Evolutionary conservation across 306 rosid species (phyloP).

Genomic region (Citrullus mucosospermus): DNA sequence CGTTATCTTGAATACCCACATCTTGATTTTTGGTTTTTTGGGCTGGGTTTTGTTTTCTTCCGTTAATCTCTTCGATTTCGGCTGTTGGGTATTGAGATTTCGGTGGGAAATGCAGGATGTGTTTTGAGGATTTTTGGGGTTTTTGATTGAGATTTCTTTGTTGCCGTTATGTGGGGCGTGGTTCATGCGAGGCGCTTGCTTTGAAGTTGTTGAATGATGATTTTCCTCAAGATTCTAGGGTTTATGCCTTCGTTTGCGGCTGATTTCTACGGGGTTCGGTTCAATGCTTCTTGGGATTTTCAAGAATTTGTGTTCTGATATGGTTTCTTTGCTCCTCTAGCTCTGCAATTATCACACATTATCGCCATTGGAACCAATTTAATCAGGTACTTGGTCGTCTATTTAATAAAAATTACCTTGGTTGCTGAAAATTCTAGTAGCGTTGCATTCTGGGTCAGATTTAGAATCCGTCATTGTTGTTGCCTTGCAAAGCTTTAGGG

Average conservation of each 20-base stretch:
- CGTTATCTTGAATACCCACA: background rate
- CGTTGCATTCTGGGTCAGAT: slow-evolving; percentile 22
- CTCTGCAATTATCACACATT: background rate
- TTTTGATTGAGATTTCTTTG: slow-evolving; percentile 16
- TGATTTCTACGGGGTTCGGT: slow-evolving; percentile 11
- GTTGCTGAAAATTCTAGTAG: slow-evolving; percentile 1
- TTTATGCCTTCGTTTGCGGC: slow-evolving; percentile 19
- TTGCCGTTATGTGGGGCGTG: slow-evolving; percentile 14
- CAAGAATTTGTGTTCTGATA: background rate
- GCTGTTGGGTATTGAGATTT: background rate
- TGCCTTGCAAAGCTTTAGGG: background rate
- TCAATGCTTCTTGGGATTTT: background rate
- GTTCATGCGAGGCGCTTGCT: slow-evolving; percentile 17
- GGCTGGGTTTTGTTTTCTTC: background rate
- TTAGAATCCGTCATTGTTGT: slow-evolving; percentile 15
- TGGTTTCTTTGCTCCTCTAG: background rate
- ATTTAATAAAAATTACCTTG: slow-evolving; percentile 9
- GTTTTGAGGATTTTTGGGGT: background rate
- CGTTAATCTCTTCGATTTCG: background rate
- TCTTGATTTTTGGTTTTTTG: background rate
- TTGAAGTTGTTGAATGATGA: slow-evolving; percentile 19
- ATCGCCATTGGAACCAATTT: slow-evolving; percentile 5
- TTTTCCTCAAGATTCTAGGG: slow-evolving; percentile 42
- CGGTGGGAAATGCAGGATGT: slow-evolving; percentile 1
- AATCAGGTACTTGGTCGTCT: slow-evolving; percentile 42